Evolutionary conservation across 2,329 filamentous ascomycete species (phyloP).

Genomic region (Beauveria australis): DNA sequence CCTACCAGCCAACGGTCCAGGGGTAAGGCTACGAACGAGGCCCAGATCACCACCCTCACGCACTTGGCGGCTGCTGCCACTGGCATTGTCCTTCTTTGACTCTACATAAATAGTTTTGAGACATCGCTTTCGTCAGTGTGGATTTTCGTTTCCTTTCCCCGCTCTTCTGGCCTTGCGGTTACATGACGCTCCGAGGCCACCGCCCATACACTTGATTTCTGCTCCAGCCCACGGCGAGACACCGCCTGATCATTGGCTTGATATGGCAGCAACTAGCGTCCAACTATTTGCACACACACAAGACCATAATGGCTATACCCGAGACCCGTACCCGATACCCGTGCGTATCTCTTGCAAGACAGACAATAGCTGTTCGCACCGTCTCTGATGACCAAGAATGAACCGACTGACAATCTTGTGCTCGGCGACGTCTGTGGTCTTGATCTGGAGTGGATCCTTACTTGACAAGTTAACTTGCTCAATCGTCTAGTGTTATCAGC

Average conservation of each 20-base stretch:
- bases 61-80: not conserved
- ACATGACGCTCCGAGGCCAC: not conserved
- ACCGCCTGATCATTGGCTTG: not conserved
- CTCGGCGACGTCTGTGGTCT: not conserved
- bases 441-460: not conserved
- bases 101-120: not conserved
- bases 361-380: not conserved
- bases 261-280: not conserved
- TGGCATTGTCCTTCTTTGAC: not conserved
- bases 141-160: not conserved
- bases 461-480: not conserved
- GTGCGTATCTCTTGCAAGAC: not conserved
- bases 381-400: not conserved
- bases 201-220: not conserved
- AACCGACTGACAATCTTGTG: not conserved
- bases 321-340: not conserved
- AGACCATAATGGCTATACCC: too few species aligned
- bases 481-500: not conserved
- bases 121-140: not conserved
- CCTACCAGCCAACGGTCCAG: not conserved
- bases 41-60: not conserved
- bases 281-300: too few species aligned
- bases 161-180: not conserved
- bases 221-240: not conserved
- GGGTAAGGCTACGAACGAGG: not conserved